Percentiles rank a stretch among this genome's conserved stretches.
phyloP scores from a whole-genome alignment of 2,329 filamentous ascomycete genomes.

The Colletotrichum tabaci region DNA sequence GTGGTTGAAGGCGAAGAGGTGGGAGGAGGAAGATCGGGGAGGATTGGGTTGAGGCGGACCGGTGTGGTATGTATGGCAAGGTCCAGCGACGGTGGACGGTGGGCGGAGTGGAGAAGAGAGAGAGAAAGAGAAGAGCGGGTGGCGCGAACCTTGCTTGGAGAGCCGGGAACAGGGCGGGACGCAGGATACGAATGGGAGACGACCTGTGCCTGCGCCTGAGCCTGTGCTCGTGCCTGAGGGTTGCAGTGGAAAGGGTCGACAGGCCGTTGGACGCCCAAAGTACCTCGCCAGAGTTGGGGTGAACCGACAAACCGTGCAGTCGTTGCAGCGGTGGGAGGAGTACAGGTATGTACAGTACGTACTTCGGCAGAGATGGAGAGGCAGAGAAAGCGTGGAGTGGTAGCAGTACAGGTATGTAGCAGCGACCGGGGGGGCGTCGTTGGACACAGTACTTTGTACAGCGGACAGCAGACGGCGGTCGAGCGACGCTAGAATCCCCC shows the following conservation, averaged over 20 bases:
- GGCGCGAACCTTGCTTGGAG: conserved; percentile 40
- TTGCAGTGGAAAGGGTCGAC: conserved; percentile 31
- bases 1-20: conserved; percentile 37
- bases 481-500: conserved; percentile 38
- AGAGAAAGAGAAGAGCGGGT: conserved; percentile 35
- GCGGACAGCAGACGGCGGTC: conserved; percentile 30
- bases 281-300: conserved; percentile 28
- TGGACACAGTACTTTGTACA: background rate
- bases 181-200: conserved; percentile 38
- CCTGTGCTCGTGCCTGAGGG: conserved; percentile 36
- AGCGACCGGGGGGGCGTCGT: background rate
- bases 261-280: conserved; percentile 32
- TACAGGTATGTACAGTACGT: no score
- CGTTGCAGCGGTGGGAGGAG: conserved; percentile 13
- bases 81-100: conserved; percentile 39
- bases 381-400: conserved; percentile 13
- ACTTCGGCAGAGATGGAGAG: no score
- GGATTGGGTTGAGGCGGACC: conserved; percentile 42
- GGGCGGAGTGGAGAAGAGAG: conserved; percentile 38
- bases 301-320: conserved; percentile 28
- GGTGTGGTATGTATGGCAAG: conserved; percentile 44
- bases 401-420: background rate
- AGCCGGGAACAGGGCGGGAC: conserved; percentile 37
- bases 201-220: conserved; percentile 40
- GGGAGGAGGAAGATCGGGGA: conserved; percentile 37